Base-by-base conservation (phyloP, 257 asterid species). In the Haberlea rhodopensis region DNA sequence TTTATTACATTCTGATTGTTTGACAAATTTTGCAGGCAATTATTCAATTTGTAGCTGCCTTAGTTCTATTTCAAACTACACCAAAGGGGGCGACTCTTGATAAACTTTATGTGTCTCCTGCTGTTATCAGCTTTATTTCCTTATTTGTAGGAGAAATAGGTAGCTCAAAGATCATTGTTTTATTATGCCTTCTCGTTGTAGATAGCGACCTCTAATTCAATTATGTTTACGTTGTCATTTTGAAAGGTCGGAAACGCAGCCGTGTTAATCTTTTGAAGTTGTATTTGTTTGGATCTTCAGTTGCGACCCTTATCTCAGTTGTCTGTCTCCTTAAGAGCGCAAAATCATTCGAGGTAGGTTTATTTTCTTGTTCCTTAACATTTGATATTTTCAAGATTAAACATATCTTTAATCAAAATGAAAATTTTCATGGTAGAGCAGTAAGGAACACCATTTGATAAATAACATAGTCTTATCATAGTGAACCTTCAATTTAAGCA, bases 71-170 rank as follows among this genome's bases (percentile, higher is more conserved):
- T 71, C 56, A 85, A 25, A 69, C 87, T 10, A 68, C 77, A 57
- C 46, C 62, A 7, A 76, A 84, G 78, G 79, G 73, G 67, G 72
- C 58, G 15, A 66, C 60, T n/a, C 71, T 86, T 40, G 84, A 86
- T 60, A 60, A 60, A 31, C 60, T 81, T 74, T 76, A 69, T 52
- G 73, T 75, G 68, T 74, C 79, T 40, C 71, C 85, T 28, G 62
- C 67, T 21, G 59, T 69, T 66, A 56, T 80, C 63, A 82, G 71
- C 78, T 85, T 81, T 59, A 25, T 81, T 45, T 85, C 97, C 53
- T 75, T 84, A 40, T 68, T 87, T 23, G 55, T 86, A 18, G 97
- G 97, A 67, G 96, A 87, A 78, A 70, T 87, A 55, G 99, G 98
- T 85, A 61, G 66, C 40, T 5, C 10, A 9, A 49, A 52, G 58